Base-by-base conservation (phyloP, 2,329 filamentous ascomycete genomes). In the Pseudodiploospora longispora region DNA sequence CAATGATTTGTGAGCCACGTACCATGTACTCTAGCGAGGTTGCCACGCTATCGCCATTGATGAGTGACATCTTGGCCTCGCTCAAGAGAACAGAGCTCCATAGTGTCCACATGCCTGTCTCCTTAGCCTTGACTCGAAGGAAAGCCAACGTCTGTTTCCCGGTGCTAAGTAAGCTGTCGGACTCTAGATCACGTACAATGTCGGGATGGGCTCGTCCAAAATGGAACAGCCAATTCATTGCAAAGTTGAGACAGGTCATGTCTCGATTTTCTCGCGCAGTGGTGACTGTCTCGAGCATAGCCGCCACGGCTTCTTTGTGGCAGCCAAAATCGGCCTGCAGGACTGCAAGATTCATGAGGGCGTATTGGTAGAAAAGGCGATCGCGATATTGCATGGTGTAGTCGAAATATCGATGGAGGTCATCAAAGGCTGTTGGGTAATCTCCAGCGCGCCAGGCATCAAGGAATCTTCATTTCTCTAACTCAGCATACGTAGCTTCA, bases 301-400 rank as follows among this genome's bases (percentile, higher is more conserved):
- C 87, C 8, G 87, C 80, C n/a, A 97, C 77, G 5, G 91, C 91
- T 65, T 97, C 90, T 35, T 80, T 78, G 61, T 89, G 83, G 59
- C 87, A 95, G 38, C 90, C 90, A 68, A 97, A 97, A 61, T 97
- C 93, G 10, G 90, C 87, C 59, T 98, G 91, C 4, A 97, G 75
- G 31, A 96, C 87, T 4, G 90, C 91, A 47, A 96, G 76, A 58
- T 96, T 96, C 59, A 98, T 82, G 10, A 97, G 69, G 1, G 93
- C 93, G 59, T 96, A 95, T 59, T 97, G 93, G 58, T 98, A 97
- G 55, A 90, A 90, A 5, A 85, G 78, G 27, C 86, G 82, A 55
- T 95, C 86, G 48, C 82, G 73, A 52, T 82, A 85, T 56, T 93
- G 85, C 80, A 94, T 89, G 1, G 90, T 93, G 63, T 95, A 96